Conservation (phyloP, 2,329 filamentous ascomycete genomes). For the Paracorniculantispora psalliotae region DNA sequence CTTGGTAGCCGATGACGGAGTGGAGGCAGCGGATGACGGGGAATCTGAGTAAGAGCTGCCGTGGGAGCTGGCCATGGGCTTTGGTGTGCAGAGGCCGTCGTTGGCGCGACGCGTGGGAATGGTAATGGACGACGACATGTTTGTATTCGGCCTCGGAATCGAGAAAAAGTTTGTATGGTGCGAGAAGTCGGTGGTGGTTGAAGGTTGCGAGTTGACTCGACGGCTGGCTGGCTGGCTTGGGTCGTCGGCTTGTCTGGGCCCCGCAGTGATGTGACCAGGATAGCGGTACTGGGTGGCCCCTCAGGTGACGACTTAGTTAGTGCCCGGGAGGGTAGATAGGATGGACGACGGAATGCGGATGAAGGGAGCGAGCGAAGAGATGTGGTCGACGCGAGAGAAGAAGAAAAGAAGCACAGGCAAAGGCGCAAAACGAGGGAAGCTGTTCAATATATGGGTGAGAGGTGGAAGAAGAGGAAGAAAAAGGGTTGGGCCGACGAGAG, state of each 20-base stretch:
- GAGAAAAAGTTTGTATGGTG: not conserved
- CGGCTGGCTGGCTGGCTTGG: not conserved
- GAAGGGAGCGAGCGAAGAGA: not conserved
- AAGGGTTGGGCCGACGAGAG: not conserved
- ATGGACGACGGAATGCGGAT: not conserved
- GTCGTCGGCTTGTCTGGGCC: not conserved
- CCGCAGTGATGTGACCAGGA: constrained; percentile 5
- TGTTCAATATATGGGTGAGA: too few species aligned
- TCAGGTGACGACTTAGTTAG: constrained; percentile 2
- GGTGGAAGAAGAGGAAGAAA: not conserved
- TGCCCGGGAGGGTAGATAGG: not conserved
- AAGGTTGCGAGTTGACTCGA: constrained; percentile 7
- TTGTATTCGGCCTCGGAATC: constrained; percentile 18
- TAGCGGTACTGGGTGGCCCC: not conserved
- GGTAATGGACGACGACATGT: constrained; percentile 64
- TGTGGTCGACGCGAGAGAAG: not conserved
- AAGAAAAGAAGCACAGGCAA: not conserved
- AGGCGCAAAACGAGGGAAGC: not conserved
- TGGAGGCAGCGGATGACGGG: constrained; percentile 53
- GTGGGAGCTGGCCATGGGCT: constrained; percentile 44
- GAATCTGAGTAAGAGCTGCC: constrained; percentile 36
- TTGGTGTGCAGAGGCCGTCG: constrained; percentile 33
- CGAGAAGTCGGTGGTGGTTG: constrained; percentile 10
- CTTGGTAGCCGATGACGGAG: constrained; percentile 46
- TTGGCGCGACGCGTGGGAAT: constrained; percentile 50